These are phyloP conservation scores for Ogataea nonfermentans DNA, from an alignment of 805 yeast genomes.

Conservation along the genomic window DNA sequence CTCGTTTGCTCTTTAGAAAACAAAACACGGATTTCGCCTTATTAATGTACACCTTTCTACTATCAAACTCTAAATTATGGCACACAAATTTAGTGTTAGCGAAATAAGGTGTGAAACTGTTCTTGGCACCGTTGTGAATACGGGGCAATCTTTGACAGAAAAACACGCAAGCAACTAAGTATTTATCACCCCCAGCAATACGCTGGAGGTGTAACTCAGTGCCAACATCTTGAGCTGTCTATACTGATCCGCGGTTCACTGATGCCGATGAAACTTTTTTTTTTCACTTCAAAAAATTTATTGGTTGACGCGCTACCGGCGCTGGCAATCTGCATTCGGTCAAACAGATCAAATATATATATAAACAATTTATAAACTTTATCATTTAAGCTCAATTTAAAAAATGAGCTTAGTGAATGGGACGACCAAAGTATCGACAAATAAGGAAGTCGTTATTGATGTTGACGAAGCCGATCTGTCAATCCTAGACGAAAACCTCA, in stretches of 20 bases:
- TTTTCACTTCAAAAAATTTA: background rate
- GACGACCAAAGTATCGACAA: background rate
- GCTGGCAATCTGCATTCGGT: background rate
- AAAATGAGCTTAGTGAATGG: background rate
- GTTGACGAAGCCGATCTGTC: constrained; percentile 81
- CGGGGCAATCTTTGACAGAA: constrained; percentile 9
- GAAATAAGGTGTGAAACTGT: constrained; percentile 32
- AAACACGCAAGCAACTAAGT: background rate
- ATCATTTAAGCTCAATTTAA: background rate
- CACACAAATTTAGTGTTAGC: constrained; percentile 36
- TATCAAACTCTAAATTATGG: constrained; percentile 40
- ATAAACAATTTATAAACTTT: background rate
- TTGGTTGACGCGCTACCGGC: background rate
- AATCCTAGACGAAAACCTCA: constrained; percentile 72
- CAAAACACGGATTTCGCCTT: background rate
- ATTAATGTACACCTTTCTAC: constrained; percentile 37
- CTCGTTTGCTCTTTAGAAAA: background rate
- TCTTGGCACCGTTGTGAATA: constrained; percentile 20
- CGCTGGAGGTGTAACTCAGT: constrained; percentile 1
- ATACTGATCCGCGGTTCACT: constrained; percentile 7
- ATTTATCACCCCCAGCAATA: constrained; percentile 5
- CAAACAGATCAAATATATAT: background rate
- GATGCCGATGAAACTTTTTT: constrained; percentile 2
- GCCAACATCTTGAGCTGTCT: background rate
- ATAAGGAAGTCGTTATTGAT: constrained; percentile 38